phyloP scores from a whole-genome alignment of 305 asterid species.

The Solanum hybrid region DNA sequence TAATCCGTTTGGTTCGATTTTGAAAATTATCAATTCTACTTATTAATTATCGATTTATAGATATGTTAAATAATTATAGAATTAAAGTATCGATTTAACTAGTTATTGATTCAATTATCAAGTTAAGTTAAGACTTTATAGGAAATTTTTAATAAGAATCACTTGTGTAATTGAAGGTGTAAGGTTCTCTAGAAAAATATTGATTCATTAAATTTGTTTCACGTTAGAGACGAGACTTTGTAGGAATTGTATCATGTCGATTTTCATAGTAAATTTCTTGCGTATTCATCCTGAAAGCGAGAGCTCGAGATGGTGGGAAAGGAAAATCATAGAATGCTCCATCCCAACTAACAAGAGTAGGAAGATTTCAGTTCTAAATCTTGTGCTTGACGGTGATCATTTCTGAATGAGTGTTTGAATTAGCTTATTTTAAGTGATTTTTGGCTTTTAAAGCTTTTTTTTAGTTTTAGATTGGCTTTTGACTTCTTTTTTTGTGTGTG shows the following conservation, averaged over 20 bases:
- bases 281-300: rapidly evolving
- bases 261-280: no score
- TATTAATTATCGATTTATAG: no score
- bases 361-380: rapidly evolving
- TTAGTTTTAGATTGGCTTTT: neutral
- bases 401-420: neutral
- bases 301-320: neutral
- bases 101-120: neutral
- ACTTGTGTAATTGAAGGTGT: neutral
- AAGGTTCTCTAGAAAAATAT: no score
- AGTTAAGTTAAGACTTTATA: neutral
- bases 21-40: neutral
- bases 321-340: neutral
- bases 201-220: no score
- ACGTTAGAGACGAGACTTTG: rapidly evolving
- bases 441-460: rapidly evolving
- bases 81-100: neutral
- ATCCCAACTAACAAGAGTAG: neutral
- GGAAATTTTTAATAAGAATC: neutral
- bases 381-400: neutral
- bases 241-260: rapidly evolving
- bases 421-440: no score
- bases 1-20: rapidly evolving
- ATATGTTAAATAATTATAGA: no score
- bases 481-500: rapidly evolving